Evolutionary conservation across 108 stramenopile species (phyloP).

Genomic region (Cyclostephanos tholiformis): DNA sequence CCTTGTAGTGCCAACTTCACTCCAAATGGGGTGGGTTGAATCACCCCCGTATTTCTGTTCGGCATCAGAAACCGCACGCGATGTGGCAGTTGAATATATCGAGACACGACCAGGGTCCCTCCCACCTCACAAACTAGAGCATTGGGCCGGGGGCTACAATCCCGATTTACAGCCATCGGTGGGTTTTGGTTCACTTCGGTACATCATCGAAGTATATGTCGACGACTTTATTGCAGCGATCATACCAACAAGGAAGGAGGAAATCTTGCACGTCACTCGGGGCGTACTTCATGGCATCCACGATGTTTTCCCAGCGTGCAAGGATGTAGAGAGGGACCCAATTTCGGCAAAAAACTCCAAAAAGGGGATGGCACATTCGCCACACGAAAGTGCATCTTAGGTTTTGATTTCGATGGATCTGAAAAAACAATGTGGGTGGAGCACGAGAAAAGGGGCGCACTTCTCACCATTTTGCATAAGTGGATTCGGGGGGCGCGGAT

Average conservation of each 20-base stretch:
- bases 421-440: constrained; percentile 13
- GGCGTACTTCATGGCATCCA: neutral
- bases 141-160: no score
- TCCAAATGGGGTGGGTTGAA: no score
- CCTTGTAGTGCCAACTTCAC: no score
- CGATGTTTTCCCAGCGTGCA: constrained; percentile 21
- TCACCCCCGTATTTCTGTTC: no score
- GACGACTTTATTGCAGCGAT: constrained; percentile 29
- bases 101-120: no score
- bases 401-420: constrained; percentile 24
- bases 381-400: neutral
- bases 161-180: no score
- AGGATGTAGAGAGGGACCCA: constrained; percentile 21
- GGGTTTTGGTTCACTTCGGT: neutral
- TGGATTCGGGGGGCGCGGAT: neutral
- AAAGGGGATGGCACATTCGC: constrained; percentile 36
- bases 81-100: no score
- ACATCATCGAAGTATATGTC: constrained; percentile 30
- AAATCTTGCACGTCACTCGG: neutral
- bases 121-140: no score
- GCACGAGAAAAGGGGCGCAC: neutral
- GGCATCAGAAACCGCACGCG: no score
- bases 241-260: neutral
- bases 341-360: constrained; percentile 43
- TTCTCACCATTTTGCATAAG: neutral